Base-by-base conservation (phyloP, 148 eudicot genomes). In the Arbutus unedo region DNA sequence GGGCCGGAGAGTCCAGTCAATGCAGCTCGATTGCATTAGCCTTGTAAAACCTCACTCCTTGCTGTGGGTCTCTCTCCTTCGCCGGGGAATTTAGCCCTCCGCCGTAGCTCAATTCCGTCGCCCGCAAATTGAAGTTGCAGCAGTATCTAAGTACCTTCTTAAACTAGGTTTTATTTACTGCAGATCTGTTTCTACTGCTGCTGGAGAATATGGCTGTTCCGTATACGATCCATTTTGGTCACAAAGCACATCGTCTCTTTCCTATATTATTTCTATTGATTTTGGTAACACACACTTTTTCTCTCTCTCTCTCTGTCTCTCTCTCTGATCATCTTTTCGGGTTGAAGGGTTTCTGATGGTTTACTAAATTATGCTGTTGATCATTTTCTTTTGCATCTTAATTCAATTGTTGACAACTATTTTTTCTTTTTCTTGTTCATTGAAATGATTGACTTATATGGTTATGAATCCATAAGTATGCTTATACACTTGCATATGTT, bases 241-340 rank as follows among this genome's bases (percentile, higher is more conserved):
- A 3, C 59, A 53, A 0, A 44, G 1, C 78, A 23, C 50, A 56
- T 66, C 74, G 57, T 64, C 60, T 50, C 11, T 31, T 50, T 53
- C 59, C 11, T 80, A 41, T 67, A 21, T 16, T 80, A n/a, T 23
- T 64, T 43, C 15, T 59, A 8, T 7, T 49, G n/a, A 8, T 64
- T 41, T 51, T 67, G 82, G 82, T 80, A 80, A 80, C 75, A 15
- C 5, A 3, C 21, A 16, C 72, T 21, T 31, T 23, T 41, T 13
- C 60, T 21, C 72, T 50, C 81, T 50, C 54, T 25, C 72, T 51
- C 81, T n/a, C 41, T 49, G 7, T 50, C 81, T 50, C 54, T 25
- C 72, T 51, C 81, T n/a, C 41, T 49, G 7, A 4, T 25, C 38
- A 18, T 49, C 55, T 3, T 0, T 0, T 8, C 49, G 31, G 68